Base-by-base conservation (phyloP, 441 rosid species). In the Arabidopsis hybrid region DNA sequence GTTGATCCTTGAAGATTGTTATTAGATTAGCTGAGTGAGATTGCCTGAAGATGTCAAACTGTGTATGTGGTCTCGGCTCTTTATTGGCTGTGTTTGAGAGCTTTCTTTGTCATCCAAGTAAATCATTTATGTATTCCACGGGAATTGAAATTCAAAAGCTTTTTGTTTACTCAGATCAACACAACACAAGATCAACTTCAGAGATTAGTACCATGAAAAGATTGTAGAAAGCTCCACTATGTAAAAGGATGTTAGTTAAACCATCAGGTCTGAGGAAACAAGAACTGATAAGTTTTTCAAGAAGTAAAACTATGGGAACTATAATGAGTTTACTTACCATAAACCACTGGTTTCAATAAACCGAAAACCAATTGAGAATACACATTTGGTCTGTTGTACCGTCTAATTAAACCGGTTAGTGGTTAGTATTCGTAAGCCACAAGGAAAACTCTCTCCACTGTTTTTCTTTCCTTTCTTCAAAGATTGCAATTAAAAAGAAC, bases 1-100 rank as follows among this genome's bases (percentile, higher is more conserved):
- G 79, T 61, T 71, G 92, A 78, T 72, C 77, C 78, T 78, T 78
- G 55, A 78, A 62, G 63, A 0, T 50, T 77, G 67, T 71, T 45
- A 49, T 65, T 77, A 66, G 43, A 64, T 71, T 52, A 16, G 67
- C 55, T 18, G 75, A 38, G 34, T 57, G 17, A 62, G 51, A 14
- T 69, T 76, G 71, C 71, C 49, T 76, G 71, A 47, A 69, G 62
- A 76, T 70, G 49, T 64, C 47, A 57, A 55, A 63, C 29, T 76
- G 71, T 69, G 42, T 55, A 47, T 45, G 6, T 70, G 35, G 46
- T 70, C 67, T 70, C 56, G 65, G 76, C 71, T 71, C 61, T 59
- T 46, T 64, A 56, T 49, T 53, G 66, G 61, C 53, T 68, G 21
- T 74, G 78, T 67, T 70, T 65, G 56, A 39, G 60, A 57, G 62